Conservation (phyloP, 805 yeast genomes). For the Yarrowia sp. region DNA sequence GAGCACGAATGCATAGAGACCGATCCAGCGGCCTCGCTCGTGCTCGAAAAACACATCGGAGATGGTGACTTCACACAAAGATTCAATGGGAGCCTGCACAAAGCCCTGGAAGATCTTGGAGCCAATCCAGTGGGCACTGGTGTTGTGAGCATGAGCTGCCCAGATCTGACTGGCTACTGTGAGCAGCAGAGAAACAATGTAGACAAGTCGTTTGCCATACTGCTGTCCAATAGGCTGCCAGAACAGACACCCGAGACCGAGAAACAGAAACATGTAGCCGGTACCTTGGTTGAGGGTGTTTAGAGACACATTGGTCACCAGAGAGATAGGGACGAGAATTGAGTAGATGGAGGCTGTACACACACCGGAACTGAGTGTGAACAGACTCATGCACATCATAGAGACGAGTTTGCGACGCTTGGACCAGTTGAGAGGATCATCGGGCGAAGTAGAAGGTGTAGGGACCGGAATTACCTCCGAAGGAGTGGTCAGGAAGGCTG, state of each 20-base stretch:
- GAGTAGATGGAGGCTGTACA: constrained; percentile 51
- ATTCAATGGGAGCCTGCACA: constrained; percentile 78
- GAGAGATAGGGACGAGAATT: constrained; percentile 43
- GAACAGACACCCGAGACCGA: constrained; percentile 51
- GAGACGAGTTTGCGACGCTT: constrained; percentile 48
- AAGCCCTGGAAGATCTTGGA: constrained; percentile 46
- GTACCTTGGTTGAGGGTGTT: constrained; percentile 48
- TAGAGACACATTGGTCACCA: constrained; percentile 41
- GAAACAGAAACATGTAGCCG: constrained; percentile 51
- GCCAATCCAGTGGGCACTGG: constrained; percentile 43
- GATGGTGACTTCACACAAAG: constrained; percentile 61
- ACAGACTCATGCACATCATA: constrained; percentile 41
- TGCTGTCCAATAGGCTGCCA: constrained; percentile 53
- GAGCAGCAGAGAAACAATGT: constrained; percentile 43
- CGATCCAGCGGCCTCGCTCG: constrained; percentile 68
- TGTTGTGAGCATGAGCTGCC: constrained; percentile 43
- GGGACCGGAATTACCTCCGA: constrained; percentile 55
- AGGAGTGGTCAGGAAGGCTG: constrained; percentile 30
- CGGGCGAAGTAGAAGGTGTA: constrained; percentile 64
- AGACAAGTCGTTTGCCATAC: constrained; percentile 49
- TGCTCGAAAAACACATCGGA: constrained; percentile 76
- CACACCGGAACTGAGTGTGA: constrained; percentile 48
- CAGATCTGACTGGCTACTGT: constrained; percentile 44
- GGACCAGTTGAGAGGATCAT: constrained; percentile 70
- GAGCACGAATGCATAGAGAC: constrained; percentile 70